A percentile compares a stretch with the other conserved stretches of the same genome.
phyloP scores from a whole-genome alignment of 129 eudicot genomes.

The Centaurea solstitialis region DNA sequence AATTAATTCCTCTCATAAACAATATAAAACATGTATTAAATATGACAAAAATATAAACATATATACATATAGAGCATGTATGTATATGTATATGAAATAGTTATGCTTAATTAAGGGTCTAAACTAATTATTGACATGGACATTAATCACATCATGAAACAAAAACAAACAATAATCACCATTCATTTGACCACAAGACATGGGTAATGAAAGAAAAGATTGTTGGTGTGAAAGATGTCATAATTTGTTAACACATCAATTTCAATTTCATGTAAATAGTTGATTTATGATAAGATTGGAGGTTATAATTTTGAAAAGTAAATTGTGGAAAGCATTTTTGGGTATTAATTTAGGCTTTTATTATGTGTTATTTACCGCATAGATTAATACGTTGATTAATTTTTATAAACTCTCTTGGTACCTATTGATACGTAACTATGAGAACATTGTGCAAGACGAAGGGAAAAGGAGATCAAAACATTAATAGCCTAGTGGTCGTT shows the following conservation, averaged over 20 bases:
- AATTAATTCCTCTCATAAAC: background rate
- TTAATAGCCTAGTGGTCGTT: no score
- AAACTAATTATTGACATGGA: no score
- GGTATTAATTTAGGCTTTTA: no score
- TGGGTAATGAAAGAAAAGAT: background rate
- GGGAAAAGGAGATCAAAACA: background rate
- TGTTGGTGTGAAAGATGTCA: background rate
- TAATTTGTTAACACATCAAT: background rate
- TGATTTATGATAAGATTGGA: no score
- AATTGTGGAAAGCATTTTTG: background rate
- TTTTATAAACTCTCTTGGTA: background rate
- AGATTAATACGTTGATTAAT: no score
- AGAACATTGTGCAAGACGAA: background rate
- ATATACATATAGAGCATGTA: background rate
- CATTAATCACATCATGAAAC: background rate
- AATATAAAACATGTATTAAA: background rate
- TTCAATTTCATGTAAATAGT: background rate
- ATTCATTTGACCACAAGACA: slow-evolving; percentile 11
- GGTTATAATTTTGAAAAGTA: background rate
- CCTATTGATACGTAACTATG: background rate
- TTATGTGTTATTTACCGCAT: background rate
- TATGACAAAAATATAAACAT: no score
- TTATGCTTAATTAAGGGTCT: no score
- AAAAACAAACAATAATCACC: slow-evolving; percentile 5
- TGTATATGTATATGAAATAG: background rate